phyloP scores from a whole-genome alignment of 1,284 basidiomycete genomes.

The Heterobasidion irregulare region DNA sequence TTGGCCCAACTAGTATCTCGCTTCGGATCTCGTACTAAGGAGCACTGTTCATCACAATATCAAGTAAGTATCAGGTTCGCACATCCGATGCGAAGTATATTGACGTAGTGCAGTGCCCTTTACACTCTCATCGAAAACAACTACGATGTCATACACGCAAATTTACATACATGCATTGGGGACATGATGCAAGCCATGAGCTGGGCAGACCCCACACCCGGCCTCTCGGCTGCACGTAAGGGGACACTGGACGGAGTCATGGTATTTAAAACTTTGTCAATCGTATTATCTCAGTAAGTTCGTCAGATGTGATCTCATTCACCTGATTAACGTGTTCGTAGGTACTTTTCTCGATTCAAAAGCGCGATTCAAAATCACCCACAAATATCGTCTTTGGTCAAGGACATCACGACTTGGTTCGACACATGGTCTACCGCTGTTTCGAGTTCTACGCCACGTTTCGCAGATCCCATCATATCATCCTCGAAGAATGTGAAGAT shows the following conservation, averaged over 20 bases:
- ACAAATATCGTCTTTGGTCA: conserved; percentile 30
- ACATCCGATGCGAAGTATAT: neutral
- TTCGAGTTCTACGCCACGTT: conserved; percentile 23
- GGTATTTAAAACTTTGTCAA: conserved; percentile 39
- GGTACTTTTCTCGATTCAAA: conserved; percentile 55
- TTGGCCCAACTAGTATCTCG: conserved; percentile 38
- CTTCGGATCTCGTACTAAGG: conserved; percentile 56
- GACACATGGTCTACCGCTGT: conserved; percentile 37
- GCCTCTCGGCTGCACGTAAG: conserved; percentile 25
- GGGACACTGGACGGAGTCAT: conserved; percentile 22
- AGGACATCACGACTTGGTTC: conserved; percentile 35
- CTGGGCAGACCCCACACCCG: conserved; percentile 12
- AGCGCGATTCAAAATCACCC: conserved; percentile 40
- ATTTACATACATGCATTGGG: conserved; percentile 35
- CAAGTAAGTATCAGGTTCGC: conserved; percentile 34
- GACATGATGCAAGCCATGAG: conserved; percentile 22
- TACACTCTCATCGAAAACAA: conserved; percentile 47
- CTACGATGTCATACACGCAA: conserved; percentile 32
- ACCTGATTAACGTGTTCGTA: conserved; percentile 16
- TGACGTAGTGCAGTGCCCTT: conserved; percentile 30
- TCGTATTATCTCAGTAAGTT: conserved; percentile 42
- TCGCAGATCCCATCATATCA: conserved; percentile 25
- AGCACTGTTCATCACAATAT: conserved; percentile 33
- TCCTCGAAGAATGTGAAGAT: conserved; percentile 18
- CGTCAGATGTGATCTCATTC: neutral